Evolutionary conservation across 1,139 yeast species (phyloP), one percentile per base, ranked within the genome.

Genomic region (Starmera stellimalicola): DNA sequence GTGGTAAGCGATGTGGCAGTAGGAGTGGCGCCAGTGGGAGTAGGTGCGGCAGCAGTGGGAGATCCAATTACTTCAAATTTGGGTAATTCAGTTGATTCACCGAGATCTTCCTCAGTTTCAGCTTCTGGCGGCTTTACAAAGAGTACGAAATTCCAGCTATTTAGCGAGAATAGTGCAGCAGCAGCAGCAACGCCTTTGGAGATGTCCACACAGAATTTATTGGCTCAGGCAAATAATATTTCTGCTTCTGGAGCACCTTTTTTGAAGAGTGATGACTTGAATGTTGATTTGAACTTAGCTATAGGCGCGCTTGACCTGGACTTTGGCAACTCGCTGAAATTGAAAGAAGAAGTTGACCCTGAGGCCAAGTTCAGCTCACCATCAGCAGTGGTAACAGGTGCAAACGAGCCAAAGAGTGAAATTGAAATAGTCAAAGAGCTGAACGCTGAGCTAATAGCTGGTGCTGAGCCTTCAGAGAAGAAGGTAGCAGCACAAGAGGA

Each of bases 71-170:
- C 41, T 5, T 31, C 41, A 18, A 26, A 27, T 12, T 18, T 32
- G 12, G 34, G 27, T 7, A 14, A 22, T 22, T 14, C 11, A 14
- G 18, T 39, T 15, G 33, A 39, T 19, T 36, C 45, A 11, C 36
- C 42, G 16, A 31, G 34, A 27, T 27, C 34, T 2, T 34, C 45
- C 9, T 34, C 48, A 4, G 26, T 39, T 20, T 35, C 45, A 5
- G 37, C 44, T 2, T 40, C 50, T 9, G 37, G 40, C 6, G 11
- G 11, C 8, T n/a, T n/a, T n/a, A n/a, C n/a, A n/a, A 14, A 29
- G 16, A 32, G 26, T 11, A 45, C 66, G 50, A 44, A 59, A 47
- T 44, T 61, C 43, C 53, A 56, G 37, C 41, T 58, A 37, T 46
- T 54, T 40, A 48, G 42, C 16, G 46, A 44, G 27, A 35, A 43